Conservation (phyloP, 2,329 filamentous ascomycete genomes). For the Zymoseptoria brevis region DNA sequence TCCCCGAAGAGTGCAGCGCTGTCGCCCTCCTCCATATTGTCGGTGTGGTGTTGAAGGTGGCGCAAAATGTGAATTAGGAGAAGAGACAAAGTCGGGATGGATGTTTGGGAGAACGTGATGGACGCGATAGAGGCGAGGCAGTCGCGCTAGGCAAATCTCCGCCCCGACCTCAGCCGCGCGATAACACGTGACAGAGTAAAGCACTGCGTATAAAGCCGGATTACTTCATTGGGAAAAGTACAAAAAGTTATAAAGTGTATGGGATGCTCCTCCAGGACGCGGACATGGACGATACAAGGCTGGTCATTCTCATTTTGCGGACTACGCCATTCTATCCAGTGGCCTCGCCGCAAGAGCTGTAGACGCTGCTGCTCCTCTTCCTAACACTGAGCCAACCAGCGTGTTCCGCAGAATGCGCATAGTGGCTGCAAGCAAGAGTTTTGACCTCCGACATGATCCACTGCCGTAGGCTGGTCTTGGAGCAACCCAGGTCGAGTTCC, state of each 20-base stretch:
- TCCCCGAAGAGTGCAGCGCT: conserved; percentile 31
- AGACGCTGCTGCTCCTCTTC: no score
- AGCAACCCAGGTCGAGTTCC: no score
- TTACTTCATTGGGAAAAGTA: not conserved
- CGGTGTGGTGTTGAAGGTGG: not conserved
- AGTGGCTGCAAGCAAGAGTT: no score
- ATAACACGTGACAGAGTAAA: not conserved
- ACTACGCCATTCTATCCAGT: no score
- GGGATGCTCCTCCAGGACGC: no score
- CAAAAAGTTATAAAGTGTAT: not conserved
- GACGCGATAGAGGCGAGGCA: not conserved
- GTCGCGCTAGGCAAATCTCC: not conserved
- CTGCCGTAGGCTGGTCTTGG: no score
- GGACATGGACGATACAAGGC: no score
- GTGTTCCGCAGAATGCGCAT: no score
- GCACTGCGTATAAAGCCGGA: not conserved
- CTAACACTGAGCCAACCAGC: no score
- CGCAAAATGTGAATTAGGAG: not conserved
- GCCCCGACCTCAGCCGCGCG: not conserved
- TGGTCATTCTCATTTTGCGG: no score
- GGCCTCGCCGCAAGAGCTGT: no score
- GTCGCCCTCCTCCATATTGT: conserved; percentile 13
- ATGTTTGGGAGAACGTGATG: not conserved
- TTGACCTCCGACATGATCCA: no score
- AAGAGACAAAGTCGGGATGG: not conserved